Conservation (phyloP, 805 yeast genomes). For the Groenewaldozyma tartarivorans region DNA sequence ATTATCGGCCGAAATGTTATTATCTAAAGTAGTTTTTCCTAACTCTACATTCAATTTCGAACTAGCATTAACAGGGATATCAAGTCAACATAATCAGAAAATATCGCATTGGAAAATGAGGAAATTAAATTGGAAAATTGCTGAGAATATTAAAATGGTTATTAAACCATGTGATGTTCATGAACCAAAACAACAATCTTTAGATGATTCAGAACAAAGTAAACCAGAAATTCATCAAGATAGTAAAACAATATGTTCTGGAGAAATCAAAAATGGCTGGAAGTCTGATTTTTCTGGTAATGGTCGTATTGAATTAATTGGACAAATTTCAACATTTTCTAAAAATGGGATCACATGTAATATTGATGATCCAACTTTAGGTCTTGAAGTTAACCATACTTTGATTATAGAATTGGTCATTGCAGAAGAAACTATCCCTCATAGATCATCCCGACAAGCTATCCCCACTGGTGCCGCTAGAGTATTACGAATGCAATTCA, state of each 20-base stretch:
- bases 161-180: constrained; percentile 52
- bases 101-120: constrained; percentile 71
- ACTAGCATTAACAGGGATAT: constrained; percentile 55
- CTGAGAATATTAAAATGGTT: constrained; percentile 63
- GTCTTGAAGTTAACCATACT: constrained; percentile 66
- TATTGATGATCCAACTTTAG: constrained; percentile 70
- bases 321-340: constrained; percentile 22
- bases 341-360: constrained; percentile 61
- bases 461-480: constrained; percentile 82
- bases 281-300: constrained; percentile 74
- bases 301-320: constrained; percentile 64
- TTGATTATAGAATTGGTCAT: constrained; percentile 83
- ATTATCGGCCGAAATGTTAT: constrained; percentile 72
- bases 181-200: constrained; percentile 8
- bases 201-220: constrained; percentile 4
- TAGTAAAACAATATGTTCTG: constrained; percentile 59
- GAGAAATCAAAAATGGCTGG: constrained; percentile 89
- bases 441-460: constrained; percentile 24
- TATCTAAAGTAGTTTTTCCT: constrained; percentile 87
- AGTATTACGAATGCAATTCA: constrained; percentile 89
- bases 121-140: constrained; percentile 78
- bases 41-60: constrained; percentile 79
- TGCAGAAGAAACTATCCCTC: constrained; percentile 60
- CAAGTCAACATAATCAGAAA: constrained; percentile 23
- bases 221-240: constrained; percentile 41